A percentile compares a stretch with the other conserved stretches of the same genome.
Evolutionary conservation across 2,329 filamentous ascomycete genomes (phyloP).

Genomic region (Calonectria pteridis): DNA sequence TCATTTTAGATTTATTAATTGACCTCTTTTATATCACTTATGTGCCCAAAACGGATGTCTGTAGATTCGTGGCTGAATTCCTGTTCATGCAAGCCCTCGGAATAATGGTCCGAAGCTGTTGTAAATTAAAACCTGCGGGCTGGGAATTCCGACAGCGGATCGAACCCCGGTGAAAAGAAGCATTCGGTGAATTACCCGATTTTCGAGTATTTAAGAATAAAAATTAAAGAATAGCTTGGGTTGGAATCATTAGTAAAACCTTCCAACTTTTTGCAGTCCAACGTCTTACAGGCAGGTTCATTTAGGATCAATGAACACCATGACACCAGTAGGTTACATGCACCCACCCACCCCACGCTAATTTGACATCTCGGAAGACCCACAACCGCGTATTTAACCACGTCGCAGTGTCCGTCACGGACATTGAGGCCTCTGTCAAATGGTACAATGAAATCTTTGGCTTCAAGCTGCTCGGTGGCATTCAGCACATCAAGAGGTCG

Average conservation of each 20-base stretch:
- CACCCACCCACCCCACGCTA: background rate
- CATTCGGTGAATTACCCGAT: conserved; percentile 16
- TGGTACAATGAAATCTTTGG: conserved; percentile 30
- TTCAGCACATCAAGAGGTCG: conserved; percentile 25
- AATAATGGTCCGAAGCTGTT: conserved; percentile 15
- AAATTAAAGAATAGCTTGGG: background rate
- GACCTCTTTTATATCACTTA: background rate
- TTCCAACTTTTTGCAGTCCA: background rate
- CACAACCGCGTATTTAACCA: conserved; percentile 25
- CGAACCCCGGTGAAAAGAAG: background rate
- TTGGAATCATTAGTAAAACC: background rate
- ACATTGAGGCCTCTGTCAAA: conserved; percentile 22
- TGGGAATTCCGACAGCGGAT: conserved; percentile 13
- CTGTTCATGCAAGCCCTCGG: background rate
- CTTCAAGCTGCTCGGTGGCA: conserved; percentile 20
- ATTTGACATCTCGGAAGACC: background rate
- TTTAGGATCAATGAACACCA: background rate
- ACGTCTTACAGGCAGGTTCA: background rate
- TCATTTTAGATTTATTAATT: background rate
- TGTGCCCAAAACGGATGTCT: background rate
- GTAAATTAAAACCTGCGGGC: background rate
- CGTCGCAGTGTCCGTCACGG: conserved; percentile 21
- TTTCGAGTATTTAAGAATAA: background rate
- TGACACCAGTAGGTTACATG: conserved; percentile 5
- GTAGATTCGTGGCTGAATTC: background rate